phyloP scores from a whole-genome alignment of 352 stramenopile genomes.

The Phytopythium sindhum region DNA sequence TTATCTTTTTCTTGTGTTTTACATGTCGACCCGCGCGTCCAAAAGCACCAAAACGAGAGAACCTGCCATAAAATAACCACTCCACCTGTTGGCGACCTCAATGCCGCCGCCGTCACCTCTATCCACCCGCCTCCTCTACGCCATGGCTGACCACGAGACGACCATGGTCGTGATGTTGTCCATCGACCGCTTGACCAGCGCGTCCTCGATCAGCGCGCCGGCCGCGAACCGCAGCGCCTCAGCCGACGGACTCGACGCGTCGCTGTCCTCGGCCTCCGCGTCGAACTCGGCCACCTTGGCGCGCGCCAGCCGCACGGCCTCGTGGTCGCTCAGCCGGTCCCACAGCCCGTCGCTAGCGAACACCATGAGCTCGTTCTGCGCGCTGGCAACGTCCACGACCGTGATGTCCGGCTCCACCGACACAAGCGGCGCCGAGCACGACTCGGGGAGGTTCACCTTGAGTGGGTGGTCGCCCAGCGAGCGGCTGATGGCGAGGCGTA shows the following conservation, averaged over 20 bases:
- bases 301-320: slow-evolving; percentile 54
- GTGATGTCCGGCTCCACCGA: slow-evolving; percentile 70
- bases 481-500: slow-evolving; percentile 73
- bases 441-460: slow-evolving; percentile 58
- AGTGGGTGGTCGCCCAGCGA: slow-evolving; percentile 78
- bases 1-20: not conserved
- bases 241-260: slow-evolving; percentile 15
- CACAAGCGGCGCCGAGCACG: slow-evolving; percentile 60
- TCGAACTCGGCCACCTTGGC: slow-evolving; percentile 50
- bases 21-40: not conserved
- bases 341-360: slow-evolving; percentile 79
- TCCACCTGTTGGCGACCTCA: too few species aligned
- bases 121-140: slow-evolving; percentile 6
- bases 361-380: slow-evolving; percentile 53
- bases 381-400: slow-evolving; percentile 55
- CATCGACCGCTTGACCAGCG: slow-evolving; percentile 65
- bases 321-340: slow-evolving; percentile 71
- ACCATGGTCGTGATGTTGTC: slow-evolving; percentile 86
- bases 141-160: slow-evolving; percentile 41
- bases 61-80: slow-evolving; percentile 5
- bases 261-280: slow-evolving; percentile 10
- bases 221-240: slow-evolving; percentile 57
- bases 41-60: slow-evolving; percentile 1
- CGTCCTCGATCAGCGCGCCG: slow-evolving; percentile 61
- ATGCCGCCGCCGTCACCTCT: not conserved